Evolutionary conservation across 352 stramenopile species (phyloP).

Genomic region (Phytophthora litchii): DNA sequence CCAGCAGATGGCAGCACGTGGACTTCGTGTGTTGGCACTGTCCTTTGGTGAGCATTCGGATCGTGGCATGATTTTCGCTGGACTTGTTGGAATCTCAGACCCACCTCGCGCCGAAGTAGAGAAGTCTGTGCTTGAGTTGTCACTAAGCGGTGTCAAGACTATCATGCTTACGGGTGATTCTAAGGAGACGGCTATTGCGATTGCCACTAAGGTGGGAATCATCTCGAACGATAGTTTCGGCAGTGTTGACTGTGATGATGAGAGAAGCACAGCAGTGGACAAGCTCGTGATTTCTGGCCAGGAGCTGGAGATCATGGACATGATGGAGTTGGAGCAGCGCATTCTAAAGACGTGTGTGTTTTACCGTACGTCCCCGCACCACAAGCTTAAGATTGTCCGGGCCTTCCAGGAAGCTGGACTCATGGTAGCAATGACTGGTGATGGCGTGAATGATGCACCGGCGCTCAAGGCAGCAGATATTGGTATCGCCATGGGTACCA

Average conservation of each 20-base stretch:
- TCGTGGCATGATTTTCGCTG: conserved; percentile 90
- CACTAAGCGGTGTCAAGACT: conserved; percentile 65
- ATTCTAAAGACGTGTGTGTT: conserved; percentile 94
- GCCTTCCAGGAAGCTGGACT: conserved; percentile 87
- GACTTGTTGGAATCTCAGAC: conserved; percentile 93
- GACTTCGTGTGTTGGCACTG: conserved; percentile 90
- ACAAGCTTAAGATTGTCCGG: conserved; percentile 97
- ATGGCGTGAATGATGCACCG: conserved; percentile 99
- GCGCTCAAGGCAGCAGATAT: conserved; percentile 97
- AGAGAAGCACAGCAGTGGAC: conserved; percentile 34
- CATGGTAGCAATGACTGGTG: conserved; percentile 98
- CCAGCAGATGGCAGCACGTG: conserved; percentile 71
- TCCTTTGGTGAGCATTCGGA: conserved; percentile 88
- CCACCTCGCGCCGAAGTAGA: conserved; percentile 70
- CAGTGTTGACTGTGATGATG: conserved; percentile 36
- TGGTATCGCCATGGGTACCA: conserved; percentile 98
- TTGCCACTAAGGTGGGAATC: conserved; percentile 95
- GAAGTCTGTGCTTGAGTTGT: conserved; percentile 64
- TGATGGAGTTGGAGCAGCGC: conserved; percentile 73
- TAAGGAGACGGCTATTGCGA: conserved; percentile 95
- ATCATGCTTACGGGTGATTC: conserved; percentile 97
- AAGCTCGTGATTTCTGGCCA: conserved; percentile 83
- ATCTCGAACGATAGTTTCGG: conserved; percentile 58
- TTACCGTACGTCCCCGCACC: conserved; percentile 93
- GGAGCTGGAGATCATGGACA: conserved; percentile 92